A percentile compares a stretch with the other conserved stretches of the same genome.
Evolutionary conservation across 202 grass and related monocot species (phyloP).

Genomic region (Digitaria exilis): DNA sequence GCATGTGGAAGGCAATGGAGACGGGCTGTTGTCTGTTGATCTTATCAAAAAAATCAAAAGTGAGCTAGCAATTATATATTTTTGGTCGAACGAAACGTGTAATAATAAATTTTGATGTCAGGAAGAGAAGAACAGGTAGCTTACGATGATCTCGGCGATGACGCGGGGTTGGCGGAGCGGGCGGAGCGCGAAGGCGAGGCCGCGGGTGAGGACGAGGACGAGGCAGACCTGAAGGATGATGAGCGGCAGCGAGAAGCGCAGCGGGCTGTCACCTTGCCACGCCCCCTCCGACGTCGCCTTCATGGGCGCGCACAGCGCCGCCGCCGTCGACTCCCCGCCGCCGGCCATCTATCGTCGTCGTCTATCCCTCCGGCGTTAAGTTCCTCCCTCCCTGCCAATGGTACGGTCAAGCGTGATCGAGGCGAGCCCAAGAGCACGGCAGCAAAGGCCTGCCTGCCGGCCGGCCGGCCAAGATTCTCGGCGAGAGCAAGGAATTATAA

Average conservation of each 20-base stretch:
- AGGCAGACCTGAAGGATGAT: conserved; percentile 68
- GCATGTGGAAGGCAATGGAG: too few relatives aligned
- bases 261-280: conserved; percentile 66
- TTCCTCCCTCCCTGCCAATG: not conserved
- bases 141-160: conserved; percentile 70
- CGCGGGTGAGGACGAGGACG: conserved; percentile 53
- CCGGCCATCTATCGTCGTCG: too few relatives aligned
- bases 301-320: conserved; percentile 34
- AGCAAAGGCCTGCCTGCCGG: not conserved
- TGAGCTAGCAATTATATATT: too few relatives aligned
- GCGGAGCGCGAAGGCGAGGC: conserved; percentile 56
- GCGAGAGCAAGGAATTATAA: not conserved
- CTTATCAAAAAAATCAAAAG: too few relatives aligned
- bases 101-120: too few relatives aligned
- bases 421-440: too few relatives aligned
- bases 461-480: conserved; percentile 4
- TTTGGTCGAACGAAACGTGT: too few relatives aligned
- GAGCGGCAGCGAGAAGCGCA: conserved; percentile 55
- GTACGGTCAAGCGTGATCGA: not conserved
- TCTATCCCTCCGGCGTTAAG: too few relatives aligned
- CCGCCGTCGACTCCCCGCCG: too few relatives aligned
- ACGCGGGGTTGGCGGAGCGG: conserved; percentile 66
- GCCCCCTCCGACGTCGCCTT: conserved; percentile 61
- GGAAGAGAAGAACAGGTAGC: too few relatives aligned
- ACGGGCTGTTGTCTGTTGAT: too few relatives aligned